These are phyloP conservation scores for Dactylellina haptotyla DNA, from an alignment of 2,329 filamentous ascomycete genomes.

Conservation along the genomic window DNA sequence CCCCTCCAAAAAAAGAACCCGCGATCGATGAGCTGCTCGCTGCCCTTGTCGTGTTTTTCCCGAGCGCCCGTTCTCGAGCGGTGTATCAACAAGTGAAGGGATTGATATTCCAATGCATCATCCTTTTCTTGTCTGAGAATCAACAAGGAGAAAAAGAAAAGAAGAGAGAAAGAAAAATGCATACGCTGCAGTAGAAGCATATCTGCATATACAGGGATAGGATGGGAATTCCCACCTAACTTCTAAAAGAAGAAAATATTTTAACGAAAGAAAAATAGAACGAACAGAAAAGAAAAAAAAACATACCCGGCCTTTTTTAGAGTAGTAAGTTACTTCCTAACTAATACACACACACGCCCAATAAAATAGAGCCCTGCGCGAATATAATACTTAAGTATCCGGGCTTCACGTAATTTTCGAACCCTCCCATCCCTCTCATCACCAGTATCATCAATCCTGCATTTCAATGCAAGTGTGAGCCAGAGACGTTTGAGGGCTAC, in stretches of 20 bases:
- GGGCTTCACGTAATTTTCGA: conserved; percentile 12
- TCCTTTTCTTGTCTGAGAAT: conserved; percentile 23
- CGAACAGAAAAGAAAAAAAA: conserved; percentile 43
- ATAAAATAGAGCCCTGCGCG: conserved; percentile 28
- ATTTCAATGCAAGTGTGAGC: conserved; percentile 43
- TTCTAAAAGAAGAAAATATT: background rate
- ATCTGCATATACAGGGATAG: conserved; percentile 50
- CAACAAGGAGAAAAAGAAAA: conserved; percentile 22
- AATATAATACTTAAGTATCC: conserved; percentile 53
- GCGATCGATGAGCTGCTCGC: conserved; percentile 50
- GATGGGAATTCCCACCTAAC: conserved; percentile 45
- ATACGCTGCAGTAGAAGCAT: conserved; percentile 22
- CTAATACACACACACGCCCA: background rate
- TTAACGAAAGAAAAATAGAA: conserved; percentile 19
- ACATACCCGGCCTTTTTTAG: conserved; percentile 23
- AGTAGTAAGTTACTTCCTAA: too few species aligned
- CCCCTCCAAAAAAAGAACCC: conserved; percentile 45
- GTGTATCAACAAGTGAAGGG: conserved; percentile 37
- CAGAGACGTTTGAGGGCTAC: conserved; percentile 38
- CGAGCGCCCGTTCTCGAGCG: conserved; percentile 47
- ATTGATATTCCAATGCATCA: conserved; percentile 43
- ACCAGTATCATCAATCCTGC: conserved; percentile 29
- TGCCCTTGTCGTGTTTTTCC: conserved; percentile 32
- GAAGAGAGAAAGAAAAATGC: too few species aligned
- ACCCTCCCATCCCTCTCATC: conserved; percentile 25